Conservation (phyloP, 2,329 filamentous ascomycete genomes). For the Tolypocladium amazonense region DNA sequence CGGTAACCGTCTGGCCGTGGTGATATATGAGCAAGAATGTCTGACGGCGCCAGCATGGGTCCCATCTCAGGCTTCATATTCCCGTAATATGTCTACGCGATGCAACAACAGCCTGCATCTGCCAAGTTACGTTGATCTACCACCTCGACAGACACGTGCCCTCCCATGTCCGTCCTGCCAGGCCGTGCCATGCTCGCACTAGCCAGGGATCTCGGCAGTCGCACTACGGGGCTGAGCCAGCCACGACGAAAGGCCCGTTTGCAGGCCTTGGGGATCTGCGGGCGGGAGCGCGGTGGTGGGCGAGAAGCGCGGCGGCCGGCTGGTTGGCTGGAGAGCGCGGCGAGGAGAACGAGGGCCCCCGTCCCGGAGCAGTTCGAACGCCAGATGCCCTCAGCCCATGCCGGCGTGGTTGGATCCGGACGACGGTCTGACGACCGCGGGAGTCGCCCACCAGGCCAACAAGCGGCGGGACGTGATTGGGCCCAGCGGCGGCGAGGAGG, state of each 20-base stretch:
- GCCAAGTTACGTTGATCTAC: not conserved
- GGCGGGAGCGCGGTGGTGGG: not conserved
- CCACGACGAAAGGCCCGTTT: not conserved
- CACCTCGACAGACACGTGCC: not conserved
- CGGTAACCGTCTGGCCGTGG: not conserved
- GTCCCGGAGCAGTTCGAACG: not conserved
- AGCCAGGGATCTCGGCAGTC: not conserved
- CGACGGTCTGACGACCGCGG: not conserved
- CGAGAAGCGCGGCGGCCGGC: not conserved
- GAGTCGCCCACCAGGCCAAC: not conserved
- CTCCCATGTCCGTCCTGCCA: not conserved
- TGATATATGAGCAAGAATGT: not conserved
- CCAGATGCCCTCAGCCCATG: not conserved
- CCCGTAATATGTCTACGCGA: not conserved
- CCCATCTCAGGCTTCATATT: not conserved
- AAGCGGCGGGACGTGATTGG: not conserved
- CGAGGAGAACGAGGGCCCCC: not conserved
- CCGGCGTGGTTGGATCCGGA: not conserved
- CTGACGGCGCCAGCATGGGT: not conserved
- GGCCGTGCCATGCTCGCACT: not conserved
- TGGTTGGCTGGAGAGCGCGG: not conserved
- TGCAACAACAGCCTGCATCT: not conserved
- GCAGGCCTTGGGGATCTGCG: not conserved
- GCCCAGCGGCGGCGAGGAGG: not conserved
- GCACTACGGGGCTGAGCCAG: not conserved